Percentiles rank a stretch among this genome's conserved stretches.
Evolutionary conservation across 1,284 basidiomycete genomes (phyloP).

Genomic region (Cryptococcus sp.): DNA sequence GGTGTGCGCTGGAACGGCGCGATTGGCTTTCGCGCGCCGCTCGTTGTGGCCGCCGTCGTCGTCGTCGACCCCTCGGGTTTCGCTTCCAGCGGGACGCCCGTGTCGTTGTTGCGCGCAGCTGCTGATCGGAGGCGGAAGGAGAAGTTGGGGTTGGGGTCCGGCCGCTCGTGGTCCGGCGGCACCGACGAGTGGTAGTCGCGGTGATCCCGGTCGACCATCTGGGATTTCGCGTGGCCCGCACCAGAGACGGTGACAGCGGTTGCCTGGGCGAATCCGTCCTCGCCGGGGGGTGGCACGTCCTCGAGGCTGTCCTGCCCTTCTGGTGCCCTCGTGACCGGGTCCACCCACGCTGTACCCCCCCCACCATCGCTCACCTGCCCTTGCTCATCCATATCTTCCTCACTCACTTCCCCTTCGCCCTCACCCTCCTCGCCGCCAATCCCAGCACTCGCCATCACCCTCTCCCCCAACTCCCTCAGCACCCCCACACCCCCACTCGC

Average conservation of each 20-base stretch:
- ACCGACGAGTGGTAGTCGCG: neutral
- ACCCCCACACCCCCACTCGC: conserved; percentile 7
- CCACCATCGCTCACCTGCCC: conserved; percentile 4
- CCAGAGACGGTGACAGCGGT: conserved; percentile 8
- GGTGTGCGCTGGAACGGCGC: conserved; percentile 3
- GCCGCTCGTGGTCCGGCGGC: neutral
- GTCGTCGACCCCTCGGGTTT: too few relatives aligned
- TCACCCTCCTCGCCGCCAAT: conserved; percentile 6
- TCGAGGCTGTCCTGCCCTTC: conserved; percentile 16
- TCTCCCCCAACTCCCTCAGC: conserved; percentile 16
- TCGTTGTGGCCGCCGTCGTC: too few relatives aligned
- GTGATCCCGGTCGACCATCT: conserved; percentile 7
- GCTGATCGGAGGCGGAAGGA: conserved; percentile 38
- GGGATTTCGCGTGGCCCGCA: neutral
- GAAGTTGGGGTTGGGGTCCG: conserved; percentile 21
- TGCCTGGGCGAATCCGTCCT: conserved; percentile 24
- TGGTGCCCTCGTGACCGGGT: conserved; percentile 44
- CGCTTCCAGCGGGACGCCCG: neutral
- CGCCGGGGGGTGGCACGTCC: conserved; percentile 15
- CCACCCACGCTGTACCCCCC: conserved; percentile 31
- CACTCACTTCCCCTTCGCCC: conserved; percentile 18
- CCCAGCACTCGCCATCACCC: conserved; percentile 16
- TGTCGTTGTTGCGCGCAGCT: neutral
- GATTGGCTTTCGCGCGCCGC: neutral
- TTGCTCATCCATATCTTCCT: conserved; percentile 4